Base-by-base conservation (phyloP, 345 rosid species). In the Eucalyptus pauciflora region DNA sequence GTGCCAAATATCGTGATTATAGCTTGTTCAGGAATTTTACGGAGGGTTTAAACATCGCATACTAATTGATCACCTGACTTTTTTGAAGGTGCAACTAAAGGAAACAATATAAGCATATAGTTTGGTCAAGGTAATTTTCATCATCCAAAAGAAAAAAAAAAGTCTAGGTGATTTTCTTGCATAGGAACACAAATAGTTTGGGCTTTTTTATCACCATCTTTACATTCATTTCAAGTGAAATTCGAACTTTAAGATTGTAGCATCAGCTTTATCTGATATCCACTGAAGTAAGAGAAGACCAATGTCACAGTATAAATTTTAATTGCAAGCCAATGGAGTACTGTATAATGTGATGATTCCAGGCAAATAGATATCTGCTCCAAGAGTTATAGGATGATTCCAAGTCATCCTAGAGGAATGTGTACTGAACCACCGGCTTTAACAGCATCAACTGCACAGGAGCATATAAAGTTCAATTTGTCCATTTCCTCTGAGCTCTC, bases 391-490 rank as follows among this genome's bases (percentile, higher is more conserved):
- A 96, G 90, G 90, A 93, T n/a, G 87, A 91, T 91, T 89, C 99
- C 97, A 91, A 93, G 91, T 49, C 93, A 94, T 88, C 89, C 93
- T n/a, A 94, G 89, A 13, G 98, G 91, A 90, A 97, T 88, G 87
- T 96, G 92, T 85, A 93, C 95, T 60, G 99, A 97, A 88, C 99
- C 99, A 90, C 98, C 95, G 71, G 94, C 95, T 91, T 90, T 93
- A 88, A 96, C 94, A 89, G 97, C 92, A 86, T 94, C 96, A 69
- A 95, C 87, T 62, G 94, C 91, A 89, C 96, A 94, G 8, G 97
- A 91, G 91, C 95, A 95, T 88, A 96, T 92, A 91, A 93, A 97
- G 89, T 91, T 94, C 89, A 97, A 90, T 87, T 95, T 96, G 92
- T 95, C 95, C 92, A 85, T 90, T 93, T 96, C 99, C 88, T 95